Evolutionary conservation across 306 rosid genomes (phyloP).

Genomic region (Carpinus viminea): DNA sequence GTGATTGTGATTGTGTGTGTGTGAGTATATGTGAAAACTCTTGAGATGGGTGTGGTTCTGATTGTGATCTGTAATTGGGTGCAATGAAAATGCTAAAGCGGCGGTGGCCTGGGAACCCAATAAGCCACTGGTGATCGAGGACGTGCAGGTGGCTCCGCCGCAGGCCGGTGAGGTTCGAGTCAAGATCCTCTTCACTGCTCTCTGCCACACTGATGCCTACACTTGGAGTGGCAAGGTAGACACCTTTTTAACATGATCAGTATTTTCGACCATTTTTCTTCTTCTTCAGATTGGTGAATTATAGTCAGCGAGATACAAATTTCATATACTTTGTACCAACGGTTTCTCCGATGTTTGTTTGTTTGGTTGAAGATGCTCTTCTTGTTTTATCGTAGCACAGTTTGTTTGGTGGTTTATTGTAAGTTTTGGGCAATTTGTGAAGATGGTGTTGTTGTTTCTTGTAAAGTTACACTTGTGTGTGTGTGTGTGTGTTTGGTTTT

Average conservation of each 20-base stretch:
- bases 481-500: too few species aligned
- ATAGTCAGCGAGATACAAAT: neutral
- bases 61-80: neutral
- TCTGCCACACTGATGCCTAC: conserved; percentile 90
- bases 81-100: conserved; percentile 40
- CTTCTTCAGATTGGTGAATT: neutral
- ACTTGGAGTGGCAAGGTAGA: conserved; percentile 96
- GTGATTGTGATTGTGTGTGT: neutral
- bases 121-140: conserved; percentile 77
- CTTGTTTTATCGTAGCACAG: neutral
- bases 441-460: neutral
- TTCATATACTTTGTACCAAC: neutral
- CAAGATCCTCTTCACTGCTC: conserved; percentile 81
- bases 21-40: neutral
- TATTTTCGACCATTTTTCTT: neutral
- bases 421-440: neutral
- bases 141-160: conserved; percentile 91
- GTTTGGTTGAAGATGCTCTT: neutral
- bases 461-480: neutral
- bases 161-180: conserved; percentile 84
- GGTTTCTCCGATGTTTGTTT: neutral
- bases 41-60: neutral
- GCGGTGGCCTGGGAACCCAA: conserved; percentile 99
- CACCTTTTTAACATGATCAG: neutral
- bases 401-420: neutral